A percentile compares a stretch with the other conserved stretches of the same genome.
phyloP scores from a whole-genome alignment of 1,139 yeast genomes.

The Yamadazyma epiphylla region DNA sequence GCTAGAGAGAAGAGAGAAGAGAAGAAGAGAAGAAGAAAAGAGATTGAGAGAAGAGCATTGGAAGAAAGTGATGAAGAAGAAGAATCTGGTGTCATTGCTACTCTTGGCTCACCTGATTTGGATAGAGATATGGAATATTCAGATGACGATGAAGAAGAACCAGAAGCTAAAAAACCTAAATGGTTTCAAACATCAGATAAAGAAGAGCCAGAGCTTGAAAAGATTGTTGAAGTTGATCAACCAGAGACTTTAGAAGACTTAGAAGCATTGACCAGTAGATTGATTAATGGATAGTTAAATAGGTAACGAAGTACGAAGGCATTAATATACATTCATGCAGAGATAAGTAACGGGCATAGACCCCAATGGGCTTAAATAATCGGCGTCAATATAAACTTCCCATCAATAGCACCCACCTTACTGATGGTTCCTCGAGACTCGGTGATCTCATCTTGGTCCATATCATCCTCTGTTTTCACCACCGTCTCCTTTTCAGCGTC shows the following conservation, averaged over 20 bases:
- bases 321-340: no score
- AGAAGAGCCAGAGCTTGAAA: conserved; percentile 18
- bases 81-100: conserved; percentile 21
- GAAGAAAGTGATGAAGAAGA: conserved; percentile 39
- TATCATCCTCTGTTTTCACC: conserved; percentile 51
- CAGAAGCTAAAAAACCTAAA: conserved; percentile 51
- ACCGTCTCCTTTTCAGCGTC: conserved; percentile 31
- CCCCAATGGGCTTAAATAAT: conserved; percentile 9
- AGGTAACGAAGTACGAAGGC: no score
- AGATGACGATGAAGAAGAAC: conserved; percentile 33
- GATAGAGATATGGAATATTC: conserved; percentile 47
- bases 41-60: conserved; percentile 53
- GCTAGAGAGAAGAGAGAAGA: conserved; percentile 84
- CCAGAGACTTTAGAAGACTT: conserved; percentile 91
- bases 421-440: conserved; percentile 39
- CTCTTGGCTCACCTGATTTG: conserved; percentile 32
- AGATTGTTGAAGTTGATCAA: conserved; percentile 70
- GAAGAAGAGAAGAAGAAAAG: conserved; percentile 86
- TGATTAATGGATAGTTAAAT: conserved; percentile 25
- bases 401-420: conserved; percentile 60
- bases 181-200: conserved; percentile 47
- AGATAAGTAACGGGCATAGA: no score
- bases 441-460: conserved; percentile 20
- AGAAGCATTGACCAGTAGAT: conserved; percentile 81
- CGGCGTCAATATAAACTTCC: conserved; percentile 56